Conservation (phyloP, 805 yeast species). For the Zygoascus bituminiphila region DNA sequence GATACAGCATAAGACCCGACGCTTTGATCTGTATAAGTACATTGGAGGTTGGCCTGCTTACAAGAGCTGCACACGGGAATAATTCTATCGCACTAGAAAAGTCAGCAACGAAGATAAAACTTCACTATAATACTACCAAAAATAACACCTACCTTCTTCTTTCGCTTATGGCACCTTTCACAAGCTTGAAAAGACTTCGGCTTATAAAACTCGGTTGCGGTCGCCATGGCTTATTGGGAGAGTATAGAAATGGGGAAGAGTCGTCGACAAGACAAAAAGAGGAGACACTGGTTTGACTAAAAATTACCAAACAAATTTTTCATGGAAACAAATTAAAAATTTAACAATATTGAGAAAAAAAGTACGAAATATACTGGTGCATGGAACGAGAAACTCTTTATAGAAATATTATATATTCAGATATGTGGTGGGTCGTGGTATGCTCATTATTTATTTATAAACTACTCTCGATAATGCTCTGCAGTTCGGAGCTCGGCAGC, state of each 20-base stretch:
- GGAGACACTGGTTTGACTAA: too few species aligned
- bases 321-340: too few species aligned
- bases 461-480: slow-evolving; percentile 12
- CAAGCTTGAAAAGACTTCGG: slow-evolving; percentile 16
- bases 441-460: background rate
- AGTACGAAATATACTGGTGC: too few species aligned
- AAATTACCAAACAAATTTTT: too few species aligned
- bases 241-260: too few species aligned
- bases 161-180: slow-evolving; percentile 16
- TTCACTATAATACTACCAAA: background rate
- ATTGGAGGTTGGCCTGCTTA: slow-evolving; percentile 1
- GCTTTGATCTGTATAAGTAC: slow-evolving; percentile 11
- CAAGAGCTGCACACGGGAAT: slow-evolving; percentile 16
- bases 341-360: too few species aligned
- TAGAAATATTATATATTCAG: background rate
- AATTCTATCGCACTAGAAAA: slow-evolving; percentile 14
- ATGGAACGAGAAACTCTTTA: background rate
- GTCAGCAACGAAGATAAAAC: background rate
- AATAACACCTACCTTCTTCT: slow-evolving; percentile 15
- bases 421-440: background rate
- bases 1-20: slow-evolving; percentile 12
- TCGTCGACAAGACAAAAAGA: too few species aligned
- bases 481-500: slow-evolving; percentile 17
- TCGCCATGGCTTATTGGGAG: background rate
- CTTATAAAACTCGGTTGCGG: slow-evolving; percentile 4